Evolutionary conservation across 805 yeast species (phyloP), one percentile per base, ranked within the genome.

Genomic region (Cyberlindnera meyerae): DNA sequence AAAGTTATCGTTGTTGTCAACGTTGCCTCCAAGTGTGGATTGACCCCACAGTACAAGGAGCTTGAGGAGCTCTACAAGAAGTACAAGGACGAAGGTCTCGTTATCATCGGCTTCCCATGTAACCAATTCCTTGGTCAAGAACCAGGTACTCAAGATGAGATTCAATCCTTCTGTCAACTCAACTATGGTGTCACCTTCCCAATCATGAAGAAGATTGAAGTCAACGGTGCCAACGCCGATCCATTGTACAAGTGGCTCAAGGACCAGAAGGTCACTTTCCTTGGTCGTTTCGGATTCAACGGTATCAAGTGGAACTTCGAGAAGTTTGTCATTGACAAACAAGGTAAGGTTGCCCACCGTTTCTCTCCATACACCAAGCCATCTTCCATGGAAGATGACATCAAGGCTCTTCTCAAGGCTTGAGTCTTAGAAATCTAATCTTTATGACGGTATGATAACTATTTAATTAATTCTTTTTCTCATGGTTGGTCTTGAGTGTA

Each of bases 161-260:
- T 87, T 51, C 78, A 76, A 26, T 60, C 70, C 29, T 87, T 87
- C 69, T 87, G 96, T 63, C 62, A 74, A 33, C 58, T 78, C 52
- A 88, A 86, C 68, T 93, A 79, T 59, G 96, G 96, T 37, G 97
- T 90, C 28, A 68, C 82, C 13, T 90, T 93, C 80, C 96, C 96
- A 21, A 73, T 90, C 22, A 65, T 90, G 75, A 71, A 75, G 58
- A 90, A 89, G 70, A 61, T 88, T 42, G 88, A 89, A 28, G 97
- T 93, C 49, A 93, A 90, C 60, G 98, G 98, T 34, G 62, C 70
- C 43, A 63, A 77, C 29, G 78, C 86, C 14, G 89, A 84, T 56
- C 86, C 90, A 14, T 88, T 90, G 24, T 90, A 78, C 65, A 66
- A 73, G 53, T 89, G 60, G 67, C 72, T 90, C 59, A 90, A 93